Base-by-base conservation (phyloP, 768 basidiomycete genomes). In the Suillus subluteus region DNA sequence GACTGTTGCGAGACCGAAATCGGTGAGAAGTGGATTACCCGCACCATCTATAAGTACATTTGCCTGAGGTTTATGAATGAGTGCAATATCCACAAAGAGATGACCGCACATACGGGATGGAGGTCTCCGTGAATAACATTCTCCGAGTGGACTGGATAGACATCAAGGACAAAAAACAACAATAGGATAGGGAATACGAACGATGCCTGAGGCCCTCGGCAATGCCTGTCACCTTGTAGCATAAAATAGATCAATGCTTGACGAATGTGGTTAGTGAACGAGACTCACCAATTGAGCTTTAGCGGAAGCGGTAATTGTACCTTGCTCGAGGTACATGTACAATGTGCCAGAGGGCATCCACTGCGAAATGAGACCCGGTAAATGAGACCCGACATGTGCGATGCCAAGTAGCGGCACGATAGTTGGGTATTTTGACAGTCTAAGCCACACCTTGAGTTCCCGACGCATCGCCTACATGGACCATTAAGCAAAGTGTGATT, bases 401-500 rank as follows among this genome's bases (percentile, higher is more conserved):
- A 66, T 54, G 18, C 73, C 71, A 32, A 62, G 65, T 30, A 73
- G 67, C 4, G 67, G 68, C 1, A 74, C 48, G n/a, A 74, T 63
- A 64, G 72, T 74, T 16, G 26, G 44, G 62, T 74, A 68, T 18
- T 50, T 18, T 35, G 35, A 35, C 15, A 74, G 64, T 43, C 58
- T 26, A 35, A 62, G 64, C 73, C 73, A 74, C 30, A 72, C 72
- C n/a, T 62, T 62, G 21, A 73, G 63, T 63, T 73, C 73, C 7
- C 70, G 70, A n/a, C 63, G 63, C 16, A 73, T 48, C 32, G 61
- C 16, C 73, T 73, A 48, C 9, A 41, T 48, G 12, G 7, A 23
- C 4, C 4, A 30, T 21, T 26, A 4, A 52, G 35, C 1, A 6
- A 35, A 6, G 5, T 35, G 35, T 35, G 35, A 35, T 35, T 35